Percentiles rank a stretch among this genome's conserved stretches.
These are phyloP conservation scores for Vitis amurensis DNA, from an alignment of 164 flowering plant species.

Conservation along the genomic window DNA sequence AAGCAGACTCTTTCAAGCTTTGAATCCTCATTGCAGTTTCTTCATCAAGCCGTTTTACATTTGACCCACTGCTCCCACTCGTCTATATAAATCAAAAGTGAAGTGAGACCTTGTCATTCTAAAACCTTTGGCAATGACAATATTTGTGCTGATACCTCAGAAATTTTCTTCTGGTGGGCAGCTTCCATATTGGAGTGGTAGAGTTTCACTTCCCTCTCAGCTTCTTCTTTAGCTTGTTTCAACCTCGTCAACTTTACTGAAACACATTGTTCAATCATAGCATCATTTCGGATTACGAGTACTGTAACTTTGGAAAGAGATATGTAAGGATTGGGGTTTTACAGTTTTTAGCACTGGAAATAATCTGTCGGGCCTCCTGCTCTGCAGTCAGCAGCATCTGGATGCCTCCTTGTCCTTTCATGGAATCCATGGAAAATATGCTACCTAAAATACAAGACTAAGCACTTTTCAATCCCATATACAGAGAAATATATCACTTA, in stretches of 20 bases:
- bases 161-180: constrained; percentile 45
- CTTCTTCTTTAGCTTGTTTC: constrained; percentile 79
- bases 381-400: constrained; percentile 69
- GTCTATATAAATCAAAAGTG: constrained; percentile 21
- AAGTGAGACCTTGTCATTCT: background rate
- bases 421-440: constrained; percentile 34
- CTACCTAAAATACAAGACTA: too few species aligned
- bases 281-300: background rate
- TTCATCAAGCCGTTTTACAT: constrained; percentile 49
- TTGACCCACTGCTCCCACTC: constrained; percentile 44
- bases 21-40: too few species aligned
- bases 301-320: too few species aligned
- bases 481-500: too few species aligned
- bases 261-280: background rate
- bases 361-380: constrained; percentile 64
- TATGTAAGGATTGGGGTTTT: constrained; percentile 1
- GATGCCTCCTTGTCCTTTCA: constrained; percentile 69
- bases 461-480: too few species aligned
- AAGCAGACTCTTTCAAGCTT: too few species aligned
- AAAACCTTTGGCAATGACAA: background rate
- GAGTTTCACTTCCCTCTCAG: constrained; percentile 42
- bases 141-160: constrained; percentile 33
- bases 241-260: constrained; percentile 51
- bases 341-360: constrained; percentile 56
- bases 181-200: constrained; percentile 54